Evolutionary conservation across 192 early-diverging fungal genomes (phyloP), one percentile per base, ranked within the genome.

Genomic region (Backusella australiensis): DNA sequence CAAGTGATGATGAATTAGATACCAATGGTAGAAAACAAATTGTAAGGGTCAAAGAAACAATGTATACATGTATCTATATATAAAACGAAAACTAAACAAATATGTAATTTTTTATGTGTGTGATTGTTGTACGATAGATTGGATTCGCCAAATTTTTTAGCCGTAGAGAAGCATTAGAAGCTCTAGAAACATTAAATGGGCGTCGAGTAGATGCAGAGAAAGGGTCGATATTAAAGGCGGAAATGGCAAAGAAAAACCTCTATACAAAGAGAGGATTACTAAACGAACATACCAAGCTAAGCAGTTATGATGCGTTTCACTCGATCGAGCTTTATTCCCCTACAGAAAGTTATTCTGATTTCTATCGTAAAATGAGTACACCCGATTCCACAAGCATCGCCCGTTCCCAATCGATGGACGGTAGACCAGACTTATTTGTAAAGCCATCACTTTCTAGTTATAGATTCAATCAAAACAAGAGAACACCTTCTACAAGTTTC

Each of bases 181-280:
- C 98, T 12, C 86, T 95, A 59, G 95, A 96, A 76, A 86, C 94
- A 42, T 86, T 99, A 59, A 95, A 89, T 23, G 97, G 97, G 6
- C 89, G 95, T 69, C 94, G 92, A 80, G 93, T 97, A n/a, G 97
- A 98, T 76, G 92, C 93, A 14, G 96, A 98, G 44, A 72, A 72
- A 14, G 70, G 70, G 77, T 91, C 89, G 34, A 84, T 94, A 23
- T 90, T 99, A 53, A 99, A 99, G 83, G 98, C 97, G 6, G 97
- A 98, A 81, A 95, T 99, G 94, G 98, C 98, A 39, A 98, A 97
- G 81, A 99, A 98, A 89, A 98, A 99, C 82, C 88, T 99, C 73
- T 94, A 96, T 84, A 96, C 94, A 68, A 94, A 93, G 76, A 90
- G 96, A 67, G 94, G 94, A 11, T 46, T 77, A 29, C 72, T 71